Evolutionary conservation across 306 rosid genomes (phyloP), one percentile per base, ranked within the genome.

Genomic region (Medicago ruthenica): DNA sequence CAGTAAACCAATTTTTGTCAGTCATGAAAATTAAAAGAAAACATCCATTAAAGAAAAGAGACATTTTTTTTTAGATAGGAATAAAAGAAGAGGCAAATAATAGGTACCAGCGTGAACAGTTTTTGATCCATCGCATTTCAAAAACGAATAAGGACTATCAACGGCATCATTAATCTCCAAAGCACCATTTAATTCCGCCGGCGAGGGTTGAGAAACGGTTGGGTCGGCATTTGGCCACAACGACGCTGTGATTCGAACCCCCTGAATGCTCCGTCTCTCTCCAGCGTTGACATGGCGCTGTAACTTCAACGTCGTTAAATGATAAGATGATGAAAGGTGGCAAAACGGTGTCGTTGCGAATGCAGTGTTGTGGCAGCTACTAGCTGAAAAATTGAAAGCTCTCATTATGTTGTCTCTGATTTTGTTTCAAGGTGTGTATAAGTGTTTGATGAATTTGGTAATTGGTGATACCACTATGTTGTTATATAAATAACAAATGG

Each of bases 21-120:
- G 36, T 4, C 36, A 31, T 31, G 36, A 31, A 24, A 31, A 31
- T 31, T 3, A 31, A 4, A 31, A 31, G 36, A 31, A 31, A 31
- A 31, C 36, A 1, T 31, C 36, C 36, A 31, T 31, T 31, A 4
- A 4, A 31, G 36, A 31, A 31, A 31, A 31, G 6, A 31, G 5
- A 31, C 37, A 34, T 34, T 4, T 34, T 4, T 3, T 31, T 34
- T 34, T 34, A 7, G 4, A 34, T 34, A 34, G 6, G 1, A 5
- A 34, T n/a, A 34, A 3, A 34, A 17, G 17, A 8, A 17, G 8
- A 39, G 31, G 10, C 0, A 16, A 63, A 36, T 8, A 8, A 8
- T 34, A 37, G n/a, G n/a, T 80, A 92, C 97, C 98, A 1, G 97
- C 96, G 77, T 93, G 98, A 80, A 93, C 84, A 6, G 90, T 72